Evolutionary conservation across 805 yeast genomes (phyloP).

Genomic region (Candida maris): DNA sequence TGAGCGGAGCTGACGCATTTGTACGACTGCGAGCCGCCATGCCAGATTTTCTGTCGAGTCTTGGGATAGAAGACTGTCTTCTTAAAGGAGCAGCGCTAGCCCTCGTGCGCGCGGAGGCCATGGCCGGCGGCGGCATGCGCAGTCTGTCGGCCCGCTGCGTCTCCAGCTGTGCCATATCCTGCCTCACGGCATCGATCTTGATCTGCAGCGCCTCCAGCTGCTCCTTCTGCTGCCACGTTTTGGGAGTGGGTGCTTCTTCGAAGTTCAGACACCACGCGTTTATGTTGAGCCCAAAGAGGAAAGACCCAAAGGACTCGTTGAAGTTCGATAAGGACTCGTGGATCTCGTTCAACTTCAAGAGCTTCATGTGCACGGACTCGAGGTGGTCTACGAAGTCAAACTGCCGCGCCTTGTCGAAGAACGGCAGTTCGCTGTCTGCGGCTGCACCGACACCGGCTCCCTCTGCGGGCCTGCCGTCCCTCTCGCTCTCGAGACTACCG

Average conservation of each 20-base stretch:
- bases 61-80: conserved; percentile 18
- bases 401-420: conserved; percentile 18
- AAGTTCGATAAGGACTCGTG: conserved; percentile 62
- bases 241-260: conserved; percentile 28
- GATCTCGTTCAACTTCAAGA: conserved; percentile 52
- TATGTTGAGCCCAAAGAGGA: conserved; percentile 74
- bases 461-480: conserved; percentile 3
- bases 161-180: conserved; percentile 12
- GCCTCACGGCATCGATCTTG: conserved; percentile 16
- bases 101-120: background rate
- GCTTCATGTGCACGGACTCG: conserved; percentile 46
- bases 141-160: conserved; percentile 10
- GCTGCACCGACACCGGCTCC: background rate
- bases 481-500: conserved; percentile 5
- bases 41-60: conserved; percentile 12
- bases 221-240: conserved; percentile 19
- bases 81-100: conserved; percentile 1
- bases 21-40: no score
- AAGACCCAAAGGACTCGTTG: conserved; percentile 71
- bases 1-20: no score
- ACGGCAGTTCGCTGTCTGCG: conserved; percentile 19
- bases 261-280: conserved; percentile 89
- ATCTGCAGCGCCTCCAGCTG: conserved; percentile 16
- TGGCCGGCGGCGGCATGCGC: conserved; percentile 26
- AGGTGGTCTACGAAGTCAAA: conserved; percentile 17